Conservation (phyloP, 2,329 filamentous ascomycete genomes). For the Phialophora verrucosa region DNA sequence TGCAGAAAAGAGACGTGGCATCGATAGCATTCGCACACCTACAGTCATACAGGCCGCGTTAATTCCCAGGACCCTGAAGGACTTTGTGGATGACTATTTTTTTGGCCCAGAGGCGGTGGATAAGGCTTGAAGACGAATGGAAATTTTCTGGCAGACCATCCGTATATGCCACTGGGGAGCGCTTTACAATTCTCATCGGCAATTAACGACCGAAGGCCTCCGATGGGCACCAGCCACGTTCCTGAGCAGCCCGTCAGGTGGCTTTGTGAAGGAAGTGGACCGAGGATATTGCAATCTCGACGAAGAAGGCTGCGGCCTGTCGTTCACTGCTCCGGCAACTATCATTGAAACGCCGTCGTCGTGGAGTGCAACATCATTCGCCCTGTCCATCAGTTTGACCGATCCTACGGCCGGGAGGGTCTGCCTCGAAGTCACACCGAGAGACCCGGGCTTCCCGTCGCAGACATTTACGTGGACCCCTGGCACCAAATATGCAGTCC, state of each 20-base stretch:
- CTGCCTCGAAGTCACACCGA: background rate
- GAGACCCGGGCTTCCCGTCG: background rate
- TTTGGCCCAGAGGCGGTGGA: background rate
- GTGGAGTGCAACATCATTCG: background rate
- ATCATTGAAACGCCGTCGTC: background rate
- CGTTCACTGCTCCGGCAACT: background rate
- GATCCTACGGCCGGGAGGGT: background rate
- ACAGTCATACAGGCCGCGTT: background rate
- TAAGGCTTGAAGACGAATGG: background rate
- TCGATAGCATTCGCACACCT: background rate
- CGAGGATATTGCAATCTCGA: background rate
- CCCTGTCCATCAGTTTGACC: background rate
- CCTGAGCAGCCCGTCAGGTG: background rate
- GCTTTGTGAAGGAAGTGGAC: background rate
- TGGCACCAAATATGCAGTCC: background rate
- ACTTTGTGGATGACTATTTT: background rate
- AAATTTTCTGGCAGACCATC: background rate
- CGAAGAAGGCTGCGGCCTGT: background rate
- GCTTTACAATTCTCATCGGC: background rate
- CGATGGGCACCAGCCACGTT: background rate
- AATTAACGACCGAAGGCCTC: background rate
- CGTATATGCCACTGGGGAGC: background rate
- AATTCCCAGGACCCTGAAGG: background rate
- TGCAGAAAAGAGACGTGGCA: background rate
- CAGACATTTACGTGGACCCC: background rate